These are phyloP conservation scores for Pelargonium cotyledonis DNA, from an alignment of 441 rosid species.

Conservation along the genomic window DNA sequence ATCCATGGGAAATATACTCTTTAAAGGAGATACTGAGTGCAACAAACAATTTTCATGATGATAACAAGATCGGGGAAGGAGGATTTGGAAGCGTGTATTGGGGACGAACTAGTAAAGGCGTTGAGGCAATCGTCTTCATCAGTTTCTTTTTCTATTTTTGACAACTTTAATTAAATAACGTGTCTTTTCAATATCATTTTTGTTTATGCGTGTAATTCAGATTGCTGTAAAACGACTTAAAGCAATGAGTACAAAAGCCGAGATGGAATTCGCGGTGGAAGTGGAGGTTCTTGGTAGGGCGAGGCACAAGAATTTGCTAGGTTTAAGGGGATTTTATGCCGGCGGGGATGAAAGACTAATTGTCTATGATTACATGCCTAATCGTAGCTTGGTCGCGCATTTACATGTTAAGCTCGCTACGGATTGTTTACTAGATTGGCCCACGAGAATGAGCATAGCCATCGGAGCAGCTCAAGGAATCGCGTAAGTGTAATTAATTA, in stretches of 20 bases:
- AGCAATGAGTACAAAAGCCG: slow-evolving; percentile 36
- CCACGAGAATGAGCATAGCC: background rate
- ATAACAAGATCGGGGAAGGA: slow-evolving; percentile 45
- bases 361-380: background rate
- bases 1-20: slow-evolving; percentile 40
- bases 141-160: background rate
- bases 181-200: too few relatives aligned
- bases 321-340: slow-evolving; percentile 39
- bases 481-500: background rate
- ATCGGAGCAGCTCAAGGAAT: slow-evolving; percentile 1
- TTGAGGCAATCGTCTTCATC: slow-evolving; percentile 26
- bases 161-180: too few relatives aligned
- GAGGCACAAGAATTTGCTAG: slow-evolving; percentile 38
- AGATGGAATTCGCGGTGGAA: slow-evolving; percentile 45
- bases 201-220: slow-evolving; percentile 12
- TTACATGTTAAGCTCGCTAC: background rate
- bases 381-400: background rate
- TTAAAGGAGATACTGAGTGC: slow-evolving; percentile 39
- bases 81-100: slow-evolving; percentile 42
- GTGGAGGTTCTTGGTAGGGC: slow-evolving; percentile 49
- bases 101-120: slow-evolving; percentile 41
- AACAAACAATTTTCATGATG: slow-evolving; percentile 38
- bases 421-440: background rate
- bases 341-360: slow-evolving; percentile 36
- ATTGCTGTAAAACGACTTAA: slow-evolving; percentile 41